Evolutionary conservation across 1,284 basidiomycete genomes (phyloP), one percentile per base, ranked within the genome.

Genomic region (Ustilago vetiveriae): DNA sequence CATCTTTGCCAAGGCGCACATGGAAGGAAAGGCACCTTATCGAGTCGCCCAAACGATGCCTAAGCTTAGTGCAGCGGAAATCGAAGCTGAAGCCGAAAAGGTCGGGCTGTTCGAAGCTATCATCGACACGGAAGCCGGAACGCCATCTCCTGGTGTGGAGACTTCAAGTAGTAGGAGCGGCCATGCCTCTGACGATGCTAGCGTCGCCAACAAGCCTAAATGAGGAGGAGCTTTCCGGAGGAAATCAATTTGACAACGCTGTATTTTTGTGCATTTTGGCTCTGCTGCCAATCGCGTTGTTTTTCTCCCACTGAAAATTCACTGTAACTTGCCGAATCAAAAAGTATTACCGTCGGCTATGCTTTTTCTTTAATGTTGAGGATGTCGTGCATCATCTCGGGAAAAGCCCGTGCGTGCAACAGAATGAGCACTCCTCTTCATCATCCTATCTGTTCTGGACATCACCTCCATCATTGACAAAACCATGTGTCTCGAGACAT

Each of bases 1-100:
- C 27, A 74, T 80, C 50, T 80, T 80, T 40, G 78, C 76, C 13
- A 65, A 68, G n/a, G 75, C 66, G 14, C 68, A 76, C 53, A 44
- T 71, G 52, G 75, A 78, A 43, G 30, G 43, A 14, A 60, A 62
- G 16, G 48, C 47, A 0, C 74, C 71, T 17, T 69, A 74, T 42
- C 52, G 60, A 22, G 62, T 78, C 43, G 60, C 72, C 3, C 51
- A 63, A 21, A 35, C 56, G n/a, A 68, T 76, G 74, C 75, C 75
- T 5, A 49, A 46, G 9, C 37, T 75, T 6, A 36, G 53, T 3
- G 27, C 32, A 1, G 45, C 42, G 2, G 72, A 78, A 37, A 67
- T 78, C 46, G 52, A 72, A 33, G 46, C 44, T 3, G 75, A 76
- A 37, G 68, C 64, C 24, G 63, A 55, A n/a, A 67, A 71, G 16